phyloP scores from a whole-genome alignment of 257 asterid species.

The Solanum boliviense region DNA sequence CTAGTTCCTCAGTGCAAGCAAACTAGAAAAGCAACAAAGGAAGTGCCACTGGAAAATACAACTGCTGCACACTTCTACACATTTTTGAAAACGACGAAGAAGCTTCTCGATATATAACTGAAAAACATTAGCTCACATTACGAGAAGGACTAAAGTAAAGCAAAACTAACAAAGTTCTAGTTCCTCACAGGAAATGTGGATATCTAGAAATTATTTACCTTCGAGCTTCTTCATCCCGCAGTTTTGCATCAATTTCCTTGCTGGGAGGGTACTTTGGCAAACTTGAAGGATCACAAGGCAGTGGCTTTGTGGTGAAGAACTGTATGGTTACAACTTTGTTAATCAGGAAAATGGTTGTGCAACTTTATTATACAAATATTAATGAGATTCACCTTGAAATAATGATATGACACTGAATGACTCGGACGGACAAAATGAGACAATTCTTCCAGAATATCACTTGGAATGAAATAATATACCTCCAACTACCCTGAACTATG shows the following conservation, averaged over 20 bases:
- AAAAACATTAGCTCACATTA: not conserved
- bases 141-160: not conserved
- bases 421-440: not conserved
- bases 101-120: not conserved
- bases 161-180: not conserved
- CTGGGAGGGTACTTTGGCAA: constrained; percentile 90
- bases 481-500: not conserved
- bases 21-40: not conserved
- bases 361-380: not conserved
- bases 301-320: constrained; percentile 67
- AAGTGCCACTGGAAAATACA: not conserved
- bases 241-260: constrained; percentile 95
- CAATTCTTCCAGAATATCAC: not conserved
- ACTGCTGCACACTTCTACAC: not conserved
- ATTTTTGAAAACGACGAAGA: not conserved
- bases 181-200: not conserved
- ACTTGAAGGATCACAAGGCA: constrained; percentile 75
- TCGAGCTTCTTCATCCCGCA: constrained; percentile 78
- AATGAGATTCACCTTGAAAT: not conserved
- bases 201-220: constrained; percentile 28
- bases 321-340: constrained; percentile 13
- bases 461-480: not conserved
- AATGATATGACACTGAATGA: not conserved
- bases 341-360: not conserved
- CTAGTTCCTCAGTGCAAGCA: not conserved